Conservation (phyloP, 192 early-diverging fungal genomes). For the Linnemannia schmuckeri region DNA sequence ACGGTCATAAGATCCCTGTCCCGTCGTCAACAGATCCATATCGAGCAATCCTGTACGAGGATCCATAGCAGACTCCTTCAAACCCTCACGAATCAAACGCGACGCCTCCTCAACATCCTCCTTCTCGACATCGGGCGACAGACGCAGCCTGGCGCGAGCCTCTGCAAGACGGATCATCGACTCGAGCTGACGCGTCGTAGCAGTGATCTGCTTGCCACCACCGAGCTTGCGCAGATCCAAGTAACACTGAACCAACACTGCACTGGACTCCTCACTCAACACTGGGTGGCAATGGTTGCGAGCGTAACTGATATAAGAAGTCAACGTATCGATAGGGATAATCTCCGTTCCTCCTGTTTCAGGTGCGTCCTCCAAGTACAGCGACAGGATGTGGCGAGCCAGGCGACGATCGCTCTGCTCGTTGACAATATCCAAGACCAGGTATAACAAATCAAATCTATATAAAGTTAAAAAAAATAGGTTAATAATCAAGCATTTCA, state of each 20-base stretch:
- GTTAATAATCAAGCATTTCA: background rate
- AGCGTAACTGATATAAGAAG: constrained; percentile 94
- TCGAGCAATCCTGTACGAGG: constrained; percentile 95
- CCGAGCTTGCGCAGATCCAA: constrained; percentile 87
- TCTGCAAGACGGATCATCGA: constrained; percentile 97
- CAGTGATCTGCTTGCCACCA: constrained; percentile 79
- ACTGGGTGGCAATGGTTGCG: constrained; percentile 79
- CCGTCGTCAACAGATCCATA: constrained; percentile 92
- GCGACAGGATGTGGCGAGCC: constrained; percentile 88
- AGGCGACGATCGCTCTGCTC: constrained; percentile 87
- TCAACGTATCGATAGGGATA: constrained; percentile 81
- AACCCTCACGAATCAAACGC: constrained; percentile 86
- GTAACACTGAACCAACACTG: constrained; percentile 84
- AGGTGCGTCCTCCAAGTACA: constrained; percentile 83
- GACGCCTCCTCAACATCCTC: constrained; percentile 92
- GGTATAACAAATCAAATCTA: constrained; percentile 94
- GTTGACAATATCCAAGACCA: constrained; percentile 92
- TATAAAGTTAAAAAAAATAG: background rate
- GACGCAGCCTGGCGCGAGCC: constrained; percentile 91
- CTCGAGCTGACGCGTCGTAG: constrained; percentile 95
- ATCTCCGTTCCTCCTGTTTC: constrained; percentile 59
- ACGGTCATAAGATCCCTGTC: constrained; percentile 84
- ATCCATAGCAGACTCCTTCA: constrained; percentile 93
- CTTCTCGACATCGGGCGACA: constrained; percentile 80
- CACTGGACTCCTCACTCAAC: constrained; percentile 82